Base-by-base conservation (phyloP, 2,329 filamentous ascomycete genomes). In the Penicillium sp. region DNA sequence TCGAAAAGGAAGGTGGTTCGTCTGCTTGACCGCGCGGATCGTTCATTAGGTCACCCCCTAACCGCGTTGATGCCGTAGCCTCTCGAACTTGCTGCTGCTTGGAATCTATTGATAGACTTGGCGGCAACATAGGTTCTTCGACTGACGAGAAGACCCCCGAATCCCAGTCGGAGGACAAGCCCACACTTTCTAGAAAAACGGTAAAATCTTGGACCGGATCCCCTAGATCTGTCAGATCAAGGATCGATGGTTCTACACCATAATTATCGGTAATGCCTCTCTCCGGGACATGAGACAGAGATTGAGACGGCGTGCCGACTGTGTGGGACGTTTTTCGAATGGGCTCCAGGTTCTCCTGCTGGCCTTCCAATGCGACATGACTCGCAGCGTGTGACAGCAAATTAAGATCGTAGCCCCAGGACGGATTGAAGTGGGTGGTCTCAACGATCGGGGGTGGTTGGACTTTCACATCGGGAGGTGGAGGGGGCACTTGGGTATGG, bases 321-420 rank as follows among this genome's bases (percentile, higher is more conserved):
- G 66, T 61, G 47, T 73, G 69, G 11, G 69, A 63, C 36, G 74
- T 64, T 61, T 76, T 77, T 55, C 73, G 73, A 40, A 76, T 66
- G 3, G 73, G 69, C 56, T 77, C 74, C 50, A 77, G 60, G 55
- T 65, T 71, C 61, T 78, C 76, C 61, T 78, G 76, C 60, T 81
- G 78, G 16, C 77, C 76, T 61, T 79, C 78, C 33, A 79, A 73
- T 22, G 79, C 79, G 40, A 81, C 79, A 73, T 81, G 79, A 56
- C 78, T 81, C 11, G 79, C 79, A 27, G 79, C 79, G 69, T 81
- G 79, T 10, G 79, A 81, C 35, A 81, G 68, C 16, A 81, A 70
- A 59, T 81, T 81, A 57, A 81, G 64, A 57, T 81, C 79, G 62
- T 81, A 81, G n/a, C 79, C 79, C 79, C 79, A 81, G 6, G 78